A percentile compares a stretch with the other conserved stretches of the same genome.
phyloP scores from a whole-genome alignment of 139 green algal genomes.

The Dunaliella primolecta region DNA sequence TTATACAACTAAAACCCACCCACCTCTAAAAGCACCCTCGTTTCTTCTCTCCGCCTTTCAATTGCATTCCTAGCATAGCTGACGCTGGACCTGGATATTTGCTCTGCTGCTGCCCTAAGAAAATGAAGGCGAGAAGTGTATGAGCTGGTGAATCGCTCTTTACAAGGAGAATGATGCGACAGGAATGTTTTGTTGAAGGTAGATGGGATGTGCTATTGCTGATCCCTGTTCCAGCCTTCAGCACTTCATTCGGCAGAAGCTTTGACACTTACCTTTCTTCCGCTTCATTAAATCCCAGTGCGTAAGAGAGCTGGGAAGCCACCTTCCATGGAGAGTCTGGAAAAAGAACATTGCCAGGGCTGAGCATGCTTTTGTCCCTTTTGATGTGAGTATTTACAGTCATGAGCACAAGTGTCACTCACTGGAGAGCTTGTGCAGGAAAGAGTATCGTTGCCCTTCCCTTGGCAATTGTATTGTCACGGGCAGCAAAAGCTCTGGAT shows the following conservation, averaged over 20 bases:
- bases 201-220: not conserved
- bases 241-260: not conserved
- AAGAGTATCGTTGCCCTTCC: no score
- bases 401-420: no score
- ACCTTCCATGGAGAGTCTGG: no score
- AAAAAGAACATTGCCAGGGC: no score
- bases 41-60: not conserved
- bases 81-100: not conserved
- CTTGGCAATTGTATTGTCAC: no score
- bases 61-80: not conserved
- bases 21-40: not conserved
- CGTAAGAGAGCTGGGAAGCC: not conserved
- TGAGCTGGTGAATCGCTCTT: not conserved
- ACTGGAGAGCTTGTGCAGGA: no score
- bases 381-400: no score
- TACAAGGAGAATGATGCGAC: not conserved
- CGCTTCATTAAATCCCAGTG: not conserved
- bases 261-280: not conserved
- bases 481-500: no score
- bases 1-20: not conserved
- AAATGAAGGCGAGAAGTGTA: not conserved
- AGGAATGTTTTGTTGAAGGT: not conserved
- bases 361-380: no score
- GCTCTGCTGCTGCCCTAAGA: not conserved
- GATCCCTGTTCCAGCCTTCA: not conserved